phyloP scores from a whole-genome alignment of 1,284 basidiomycete species.

The Sphagnurus paluster region DNA sequence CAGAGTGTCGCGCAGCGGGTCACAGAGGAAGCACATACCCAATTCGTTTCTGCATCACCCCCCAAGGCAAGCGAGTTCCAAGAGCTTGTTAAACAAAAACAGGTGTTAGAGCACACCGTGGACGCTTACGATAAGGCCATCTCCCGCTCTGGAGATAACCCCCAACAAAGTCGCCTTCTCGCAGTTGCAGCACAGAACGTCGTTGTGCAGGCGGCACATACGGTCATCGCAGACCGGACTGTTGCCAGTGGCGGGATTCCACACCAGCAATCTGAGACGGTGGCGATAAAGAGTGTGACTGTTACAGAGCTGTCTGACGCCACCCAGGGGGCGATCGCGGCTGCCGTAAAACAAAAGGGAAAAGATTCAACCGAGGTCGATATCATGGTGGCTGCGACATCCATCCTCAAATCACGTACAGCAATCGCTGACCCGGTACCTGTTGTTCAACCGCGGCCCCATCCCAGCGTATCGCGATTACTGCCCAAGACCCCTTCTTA shows the following conservation, averaged over 20 bases:
- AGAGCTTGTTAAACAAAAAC: conserved; percentile 74
- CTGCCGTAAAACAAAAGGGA: conserved; percentile 65
- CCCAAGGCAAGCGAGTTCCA: conserved; percentile 55
- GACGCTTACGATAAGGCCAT: conserved; percentile 72
- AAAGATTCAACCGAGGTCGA: conserved; percentile 64
- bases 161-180: conserved; percentile 42
- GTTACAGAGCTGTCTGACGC: conserved; percentile 76
- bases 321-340: conserved; percentile 70
- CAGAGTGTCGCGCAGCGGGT: conserved; percentile 75
- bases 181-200: conserved; percentile 77
- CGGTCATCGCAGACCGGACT: conserved; percentile 43
- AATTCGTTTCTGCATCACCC: conserved; percentile 52
- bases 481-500: conserved; percentile 24
- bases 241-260: conserved; percentile 35
- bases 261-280: conserved; percentile 33
- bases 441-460: conserved; percentile 16
- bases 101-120: conserved; percentile 75
- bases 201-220: conserved; percentile 74
- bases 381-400: conserved; percentile 65
- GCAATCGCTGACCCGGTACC: conserved; percentile 18
- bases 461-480: conserved; percentile 22
- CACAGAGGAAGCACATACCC: conserved; percentile 68
- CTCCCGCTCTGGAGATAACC: conserved; percentile 41
- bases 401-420: conserved; percentile 43
- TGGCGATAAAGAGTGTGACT: conserved; percentile 60